Evolutionary conservation across 495 filamentous ascomycete species (phyloP), one percentile per base, ranked within the genome.

Genomic region (Evernia prunastri): DNA sequence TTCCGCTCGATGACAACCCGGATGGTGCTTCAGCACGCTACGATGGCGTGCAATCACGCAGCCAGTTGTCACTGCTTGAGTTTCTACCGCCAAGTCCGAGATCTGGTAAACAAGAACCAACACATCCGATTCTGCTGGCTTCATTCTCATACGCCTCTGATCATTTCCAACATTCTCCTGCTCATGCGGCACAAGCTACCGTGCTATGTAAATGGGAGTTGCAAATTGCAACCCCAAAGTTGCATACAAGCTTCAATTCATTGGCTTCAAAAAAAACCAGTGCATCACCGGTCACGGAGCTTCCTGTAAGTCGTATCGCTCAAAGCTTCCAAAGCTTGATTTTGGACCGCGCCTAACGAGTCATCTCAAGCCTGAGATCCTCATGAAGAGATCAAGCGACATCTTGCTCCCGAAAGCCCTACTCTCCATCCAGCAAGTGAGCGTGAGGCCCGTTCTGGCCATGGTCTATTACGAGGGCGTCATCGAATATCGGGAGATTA

Each of bases 141-240:
- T 81, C 90, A 40, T 89, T 89, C 63, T 88, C 89, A 25, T 82
- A 86, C 31, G 71, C 75, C 39, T 68, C 74, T 58, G 84, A 72
- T 77, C 82, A 56, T 63, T 73, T 73, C 59, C 77, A 70, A 66
- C 78, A 75, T 76, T 79, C 72, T 53, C 76, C 84, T 33, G 83
- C 82, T 40, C 79, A 82, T 37, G 82, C 85, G 67, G 84, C 84
- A 23, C 75, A 81, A 5, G 80, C 84, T 64, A 91, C 84, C 67
- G 80, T 90, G 36, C 82, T 95, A 60, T 85, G 87, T 37, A 82
- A 87, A 61, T 96, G 90, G 91, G 86, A 92, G 66, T 71, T 94
- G n/a, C 75, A 86, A 12, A 76, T 72, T 43, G 79, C 84, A 23
- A 78, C 83, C 39, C 79, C 82, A 31, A 76, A 75, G 10, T 77